Conservation (phyloP, 1,284 basidiomycete genomes). For the Neonothopanus nambi region DNA sequence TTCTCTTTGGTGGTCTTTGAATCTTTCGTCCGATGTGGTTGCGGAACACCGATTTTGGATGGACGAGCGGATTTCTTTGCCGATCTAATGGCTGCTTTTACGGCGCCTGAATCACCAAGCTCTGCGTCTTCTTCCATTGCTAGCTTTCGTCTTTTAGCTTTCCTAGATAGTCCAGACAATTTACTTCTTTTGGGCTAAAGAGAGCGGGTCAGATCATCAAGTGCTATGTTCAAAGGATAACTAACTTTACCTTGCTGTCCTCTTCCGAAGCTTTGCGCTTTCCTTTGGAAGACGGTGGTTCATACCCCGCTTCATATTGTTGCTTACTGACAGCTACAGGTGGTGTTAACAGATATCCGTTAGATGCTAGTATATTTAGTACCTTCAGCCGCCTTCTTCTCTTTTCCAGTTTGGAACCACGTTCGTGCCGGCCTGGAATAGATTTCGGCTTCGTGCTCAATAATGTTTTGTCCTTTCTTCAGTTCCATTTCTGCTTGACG, state of each 20-base stretch:
- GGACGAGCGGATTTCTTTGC: constrained; percentile 80
- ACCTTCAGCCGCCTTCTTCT: constrained; percentile 85
- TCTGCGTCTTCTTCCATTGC: constrained; percentile 79
- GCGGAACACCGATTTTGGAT: constrained; percentile 38
- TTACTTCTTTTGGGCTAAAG: constrained; percentile 78
- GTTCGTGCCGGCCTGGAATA: constrained; percentile 91
- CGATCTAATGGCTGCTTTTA: constrained; percentile 77
- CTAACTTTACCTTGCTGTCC: constrained; percentile 44
- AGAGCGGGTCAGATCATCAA: constrained; percentile 11
- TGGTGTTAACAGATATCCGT: background rate
- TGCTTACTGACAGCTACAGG: constrained; percentile 68
- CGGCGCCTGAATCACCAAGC: constrained; percentile 49
- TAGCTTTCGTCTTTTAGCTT: constrained; percentile 83
- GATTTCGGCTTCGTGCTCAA: constrained; percentile 95
- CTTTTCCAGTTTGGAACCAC: constrained; percentile 94
- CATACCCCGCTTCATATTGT: constrained; percentile 63
- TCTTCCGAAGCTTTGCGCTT: constrained; percentile 30
- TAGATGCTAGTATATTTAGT: constrained; percentile 7
- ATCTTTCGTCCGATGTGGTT: constrained; percentile 19
- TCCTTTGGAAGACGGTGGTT: constrained; percentile 29
- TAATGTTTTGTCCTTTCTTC: constrained; percentile 93
- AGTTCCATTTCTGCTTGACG: constrained; percentile 95
- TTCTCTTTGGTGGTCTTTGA: constrained; percentile 24
- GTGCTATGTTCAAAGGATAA: background rate
- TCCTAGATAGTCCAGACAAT: constrained; percentile 82